Percentiles rank a stretch among this genome's conserved stretches.
phyloP scores from a whole-genome alignment of 2,329 filamentous ascomycete species.

The Cyanodermella asteris region DNA sequence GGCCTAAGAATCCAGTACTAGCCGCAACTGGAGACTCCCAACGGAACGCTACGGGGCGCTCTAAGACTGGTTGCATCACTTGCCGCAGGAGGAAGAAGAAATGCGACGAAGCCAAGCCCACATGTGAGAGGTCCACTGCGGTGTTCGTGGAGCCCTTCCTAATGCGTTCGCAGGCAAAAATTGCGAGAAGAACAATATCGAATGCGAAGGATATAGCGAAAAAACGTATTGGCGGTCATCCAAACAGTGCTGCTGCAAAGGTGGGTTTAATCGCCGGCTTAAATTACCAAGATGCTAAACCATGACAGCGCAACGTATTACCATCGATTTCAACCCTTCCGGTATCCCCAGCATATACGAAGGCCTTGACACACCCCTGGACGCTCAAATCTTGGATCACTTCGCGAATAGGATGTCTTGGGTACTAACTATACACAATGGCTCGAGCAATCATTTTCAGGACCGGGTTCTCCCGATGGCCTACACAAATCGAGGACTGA shows the following conservation, averaged over 20 bases:
- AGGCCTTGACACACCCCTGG: slow-evolving; percentile 59
- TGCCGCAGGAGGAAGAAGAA: slow-evolving; percentile 1
- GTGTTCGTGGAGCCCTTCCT: neutral
- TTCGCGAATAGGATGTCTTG: slow-evolving; percentile 61
- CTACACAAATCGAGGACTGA: slow-evolving; percentile 55
- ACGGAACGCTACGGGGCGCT: neutral
- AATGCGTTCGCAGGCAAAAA: slow-evolving; percentile 39
- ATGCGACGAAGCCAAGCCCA: slow-evolving; percentile 1
- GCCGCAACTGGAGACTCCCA: neutral
- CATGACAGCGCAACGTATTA: no score
- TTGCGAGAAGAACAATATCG: slow-evolving; percentile 80
- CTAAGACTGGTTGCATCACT: slow-evolving; percentile 1
- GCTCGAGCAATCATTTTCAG: slow-evolving; percentile 66
- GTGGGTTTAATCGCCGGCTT: slow-evolving; percentile 13
- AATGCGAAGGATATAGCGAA: slow-evolving; percentile 76
- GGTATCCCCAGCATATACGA: slow-evolving; percentile 50
- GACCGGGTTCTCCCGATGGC: slow-evolving; percentile 67
- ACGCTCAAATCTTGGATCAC: slow-evolving; percentile 62
- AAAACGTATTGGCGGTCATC: slow-evolving; percentile 77
- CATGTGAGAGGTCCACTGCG: neutral
- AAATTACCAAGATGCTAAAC: no score
- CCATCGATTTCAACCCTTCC: no score
- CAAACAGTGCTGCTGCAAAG: slow-evolving; percentile 50
- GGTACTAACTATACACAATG: slow-evolving; percentile 61
- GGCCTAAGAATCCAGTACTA: neutral